phyloP scores from a whole-genome alignment of 169 alveolate genomes.

The Plasmodium berghei region DNA sequence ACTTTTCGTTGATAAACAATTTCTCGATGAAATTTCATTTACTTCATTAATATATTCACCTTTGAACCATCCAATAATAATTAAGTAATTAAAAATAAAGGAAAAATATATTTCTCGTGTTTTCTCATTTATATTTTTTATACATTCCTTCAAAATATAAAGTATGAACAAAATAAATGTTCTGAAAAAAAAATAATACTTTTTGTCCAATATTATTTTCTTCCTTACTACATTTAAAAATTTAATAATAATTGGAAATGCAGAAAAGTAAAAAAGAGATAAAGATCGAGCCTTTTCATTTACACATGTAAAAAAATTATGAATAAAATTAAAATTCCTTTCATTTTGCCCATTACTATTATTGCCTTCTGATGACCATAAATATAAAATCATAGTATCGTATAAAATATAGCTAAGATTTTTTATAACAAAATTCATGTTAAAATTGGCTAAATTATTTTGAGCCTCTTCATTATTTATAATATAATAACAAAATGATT shows the following conservation, averaged over 20 bases:
- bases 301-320: conserved; percentile 70
- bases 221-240: conserved; percentile 39
- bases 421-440: conserved; percentile 31
- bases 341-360: conserved; percentile 7
- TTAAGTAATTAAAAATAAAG: conserved; percentile 39
- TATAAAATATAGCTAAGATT: conserved; percentile 34
- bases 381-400: conserved; percentile 52
- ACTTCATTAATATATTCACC: neutral
- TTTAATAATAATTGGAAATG: conserved; percentile 34
- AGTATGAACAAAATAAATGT: conserved; percentile 39
- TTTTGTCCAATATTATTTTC: conserved; percentile 8
- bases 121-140: conserved; percentile 30
- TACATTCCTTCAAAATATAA: conserved; percentile 35
- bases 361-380: conserved; percentile 16
- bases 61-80: conserved; percentile 9
- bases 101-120: conserved; percentile 55
- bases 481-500: conserved; percentile 45
- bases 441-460: conserved; percentile 14
- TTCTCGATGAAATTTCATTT: neutral
- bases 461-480: conserved; percentile 39
- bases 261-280: conserved; percentile 41
- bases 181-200: conserved; percentile 22
- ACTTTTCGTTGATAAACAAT: neutral
- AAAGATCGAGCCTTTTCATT: conserved; percentile 69
- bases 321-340: neutral